Evolutionary conservation across 2,329 filamentous ascomycete genomes (phyloP), one percentile per base, ranked within the genome.

Genomic region (Alternaria arborescens): DNA sequence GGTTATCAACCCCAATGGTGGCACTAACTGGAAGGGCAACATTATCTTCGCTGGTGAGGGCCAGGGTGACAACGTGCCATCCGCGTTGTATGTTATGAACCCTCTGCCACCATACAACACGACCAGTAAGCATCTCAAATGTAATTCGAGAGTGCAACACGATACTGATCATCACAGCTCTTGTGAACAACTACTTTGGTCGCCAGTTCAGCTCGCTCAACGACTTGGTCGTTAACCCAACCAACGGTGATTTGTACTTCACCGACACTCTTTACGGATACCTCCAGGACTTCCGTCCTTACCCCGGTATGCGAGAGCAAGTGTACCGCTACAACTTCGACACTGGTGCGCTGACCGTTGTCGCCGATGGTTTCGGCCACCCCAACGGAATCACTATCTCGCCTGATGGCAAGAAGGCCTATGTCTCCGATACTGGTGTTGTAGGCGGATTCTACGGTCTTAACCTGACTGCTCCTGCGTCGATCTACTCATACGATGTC

Each of bases 101-200:
- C 67, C 69, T 26, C 50, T 61, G 34, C 61, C 67, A 20, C 69
- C 69, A 11, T 71, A 71, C 57, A 70, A 70, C 46, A 70, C 69
- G 11, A 62, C 61, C 16, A 71, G 69, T 71, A 62, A 58, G 69
- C 57, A 34, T 20, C 26, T 3, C 56, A 41, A 12, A 12, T n/a
- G 34, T 11, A 28, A 18, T 7, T 2, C 12, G 22, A 32, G 30
- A 2, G 20, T 12, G 11, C 34, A 14, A 22, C 18, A 10, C 26
- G 34, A 8, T 7, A 8, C 56, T 67, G 54, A 68, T 18, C 8
- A 22, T n/a, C 8, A n/a, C 22, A 71, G 69, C 66, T 11, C 63
- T 71, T 16, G 26, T 71, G 26, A 82, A 83, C 65, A 83, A 82
- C 68, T 83, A 82, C 69, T 82, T 78, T 62, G 81, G 81, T 22